phyloP scores from a whole-genome alignment of 2,329 filamentous ascomycete genomes.

The Trichophyton verrucosum region DNA sequence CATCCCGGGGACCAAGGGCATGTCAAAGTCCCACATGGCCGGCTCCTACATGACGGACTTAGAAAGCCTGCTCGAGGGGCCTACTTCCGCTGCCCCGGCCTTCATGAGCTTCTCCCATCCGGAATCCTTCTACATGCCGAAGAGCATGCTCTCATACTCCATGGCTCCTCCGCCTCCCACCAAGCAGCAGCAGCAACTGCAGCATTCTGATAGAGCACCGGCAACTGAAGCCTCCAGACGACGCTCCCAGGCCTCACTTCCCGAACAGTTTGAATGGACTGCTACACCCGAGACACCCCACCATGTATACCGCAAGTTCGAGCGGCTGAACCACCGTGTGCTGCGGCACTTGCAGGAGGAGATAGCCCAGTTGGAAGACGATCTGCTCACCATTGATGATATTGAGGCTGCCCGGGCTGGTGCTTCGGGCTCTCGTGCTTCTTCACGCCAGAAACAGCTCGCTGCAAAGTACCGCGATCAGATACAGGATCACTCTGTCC shows the following conservation, averaged over 20 bases:
- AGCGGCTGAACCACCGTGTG: constrained; percentile 67
- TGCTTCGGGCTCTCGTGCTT: constrained; percentile 13
- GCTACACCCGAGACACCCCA: constrained; percentile 13
- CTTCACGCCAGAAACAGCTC: constrained; percentile 25
- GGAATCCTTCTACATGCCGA: constrained; percentile 23
- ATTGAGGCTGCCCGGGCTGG: constrained; percentile 32
- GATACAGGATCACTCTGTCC: constrained; percentile 39
- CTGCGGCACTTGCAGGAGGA: constrained; percentile 78
- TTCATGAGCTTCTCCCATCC: constrained; percentile 23
- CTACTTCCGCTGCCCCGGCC: constrained; percentile 16
- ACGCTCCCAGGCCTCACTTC: background rate
- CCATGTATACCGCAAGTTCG: constrained; percentile 74
- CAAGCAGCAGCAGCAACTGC: background rate
- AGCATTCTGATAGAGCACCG: background rate
- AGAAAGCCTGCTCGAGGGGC: constrained; percentile 14
- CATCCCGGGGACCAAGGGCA: constrained; percentile 12
- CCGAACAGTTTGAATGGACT: background rate
- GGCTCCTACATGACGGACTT: constrained; percentile 14
- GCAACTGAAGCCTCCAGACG: background rate
- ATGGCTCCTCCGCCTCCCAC: constrained; percentile 7
- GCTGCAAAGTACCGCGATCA: constrained; percentile 35
- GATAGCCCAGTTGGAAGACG: constrained; percentile 65
- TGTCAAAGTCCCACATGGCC: constrained; percentile 11
- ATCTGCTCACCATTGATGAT: constrained; percentile 58
- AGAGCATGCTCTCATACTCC: constrained; percentile 24